Evolutionary conservation across 495 filamentous ascomycete genomes (phyloP).

Genomic region (Pseudoneurospora amorphoporcata): DNA sequence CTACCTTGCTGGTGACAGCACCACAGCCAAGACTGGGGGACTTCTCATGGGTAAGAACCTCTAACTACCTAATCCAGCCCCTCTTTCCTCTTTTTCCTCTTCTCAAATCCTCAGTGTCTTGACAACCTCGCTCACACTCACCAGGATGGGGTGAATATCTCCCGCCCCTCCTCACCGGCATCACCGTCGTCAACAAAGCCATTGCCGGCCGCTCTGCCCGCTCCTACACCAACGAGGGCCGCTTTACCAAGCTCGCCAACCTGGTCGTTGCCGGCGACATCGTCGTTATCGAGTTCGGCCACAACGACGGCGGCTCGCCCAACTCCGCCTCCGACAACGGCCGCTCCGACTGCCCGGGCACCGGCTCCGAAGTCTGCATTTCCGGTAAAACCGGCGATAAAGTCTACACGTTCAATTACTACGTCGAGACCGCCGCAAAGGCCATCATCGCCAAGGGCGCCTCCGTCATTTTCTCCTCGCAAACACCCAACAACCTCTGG

Average conservation of each 20-base stretch:
- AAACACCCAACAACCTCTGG: constrained; percentile 56
- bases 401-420: constrained; percentile 43
- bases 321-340: constrained; percentile 45
- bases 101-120: background rate
- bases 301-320: constrained; percentile 56
- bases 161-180: constrained; percentile 28
- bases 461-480: constrained; percentile 48
- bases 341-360: constrained; percentile 46
- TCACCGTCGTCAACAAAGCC: constrained; percentile 46
- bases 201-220: constrained; percentile 50
- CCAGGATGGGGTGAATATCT: constrained; percentile 53
- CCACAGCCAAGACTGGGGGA: constrained; percentile 35
- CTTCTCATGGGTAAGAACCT: constrained; percentile 6
- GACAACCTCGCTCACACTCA: constrained; percentile 16
- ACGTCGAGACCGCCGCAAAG: constrained; percentile 35
- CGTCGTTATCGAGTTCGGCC: constrained; percentile 54
- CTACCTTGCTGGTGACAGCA: constrained; percentile 49
- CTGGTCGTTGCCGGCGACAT: constrained; percentile 41
- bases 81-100: background rate
- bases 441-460: constrained; percentile 51
- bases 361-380: constrained; percentile 43
- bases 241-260: constrained; percentile 44
- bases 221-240: constrained; percentile 49
- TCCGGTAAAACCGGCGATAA: constrained; percentile 40
- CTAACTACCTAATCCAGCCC: background rate